Evolutionary conservation across 257 asterid genomes (phyloP).

Genomic region (Salvia hispanica): DNA sequence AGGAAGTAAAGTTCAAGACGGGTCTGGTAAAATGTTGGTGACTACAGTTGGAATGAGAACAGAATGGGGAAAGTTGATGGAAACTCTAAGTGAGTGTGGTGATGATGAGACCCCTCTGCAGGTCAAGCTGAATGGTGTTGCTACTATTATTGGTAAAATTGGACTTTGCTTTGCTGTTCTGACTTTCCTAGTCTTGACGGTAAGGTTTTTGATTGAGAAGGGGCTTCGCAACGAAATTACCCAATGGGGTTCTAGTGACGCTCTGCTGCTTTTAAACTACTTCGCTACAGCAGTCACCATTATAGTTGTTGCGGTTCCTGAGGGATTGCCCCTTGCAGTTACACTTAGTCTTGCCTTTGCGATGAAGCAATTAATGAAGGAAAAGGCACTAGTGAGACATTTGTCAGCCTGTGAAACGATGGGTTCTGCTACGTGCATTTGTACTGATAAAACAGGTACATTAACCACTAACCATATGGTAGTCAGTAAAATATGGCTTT

Average conservation of each 20-base stretch:
- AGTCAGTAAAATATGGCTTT: constrained; percentile 73
- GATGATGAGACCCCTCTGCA: constrained; percentile 98
- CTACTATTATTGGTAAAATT: constrained; percentile 90
- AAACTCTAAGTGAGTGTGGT: constrained; percentile 88
- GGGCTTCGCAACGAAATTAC: constrained; percentile 57
- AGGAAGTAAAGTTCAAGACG: constrained; percentile 89
- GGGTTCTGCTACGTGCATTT: constrained; percentile 96
- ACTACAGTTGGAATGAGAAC: constrained; percentile 99
- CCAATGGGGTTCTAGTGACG: constrained; percentile 76
- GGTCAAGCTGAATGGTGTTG: constrained; percentile 97
- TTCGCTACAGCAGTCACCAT: constrained; percentile 97
- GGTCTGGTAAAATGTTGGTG: constrained; percentile 89
- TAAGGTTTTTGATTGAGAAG: constrained; percentile 71
- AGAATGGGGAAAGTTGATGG: constrained; percentile 99
- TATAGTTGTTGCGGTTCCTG: constrained; percentile 98
- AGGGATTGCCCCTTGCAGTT: constrained; percentile 95
- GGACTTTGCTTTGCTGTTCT: constrained; percentile 72
- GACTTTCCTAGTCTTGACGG: constrained; percentile 69
- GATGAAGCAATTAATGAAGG: constrained; percentile 80
- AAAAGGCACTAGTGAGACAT: constrained; percentile 87
- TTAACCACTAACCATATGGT: constrained; percentile 95
- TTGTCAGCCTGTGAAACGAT: constrained; percentile 97
- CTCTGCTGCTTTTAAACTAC: constrained; percentile 67
- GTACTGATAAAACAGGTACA: constrained; percentile 98
- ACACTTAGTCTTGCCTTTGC: constrained; percentile 96